phyloP scores from a whole-genome alignment of 805 yeast genomes.

The Nadsonia fulvescens region DNA sequence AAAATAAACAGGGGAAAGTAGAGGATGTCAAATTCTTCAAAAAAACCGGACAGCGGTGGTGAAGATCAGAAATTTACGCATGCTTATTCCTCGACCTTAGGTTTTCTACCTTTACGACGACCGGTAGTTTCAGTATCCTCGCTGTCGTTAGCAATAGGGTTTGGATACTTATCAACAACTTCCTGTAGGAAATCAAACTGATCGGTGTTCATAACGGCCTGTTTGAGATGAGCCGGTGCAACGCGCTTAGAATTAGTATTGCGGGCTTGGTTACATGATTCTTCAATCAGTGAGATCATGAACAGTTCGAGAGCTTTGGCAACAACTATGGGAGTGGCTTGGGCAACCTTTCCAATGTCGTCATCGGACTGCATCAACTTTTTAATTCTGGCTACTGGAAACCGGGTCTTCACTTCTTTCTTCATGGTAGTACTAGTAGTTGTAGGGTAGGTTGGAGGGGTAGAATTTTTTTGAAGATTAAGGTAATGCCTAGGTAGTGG shows the following conservation, averaged over 20 bases:
- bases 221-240: slow-evolving; percentile 62
- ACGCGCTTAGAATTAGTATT: slow-evolving; percentile 62
- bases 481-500: no score
- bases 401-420: slow-evolving; percentile 24
- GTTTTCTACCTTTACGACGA: slow-evolving; percentile 6
- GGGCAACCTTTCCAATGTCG: slow-evolving; percentile 96
- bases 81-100: no score
- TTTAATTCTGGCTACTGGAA: slow-evolving; percentile 66
- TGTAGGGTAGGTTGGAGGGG: no score
- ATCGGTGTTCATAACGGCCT: slow-evolving; percentile 71
- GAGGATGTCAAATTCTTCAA: no score
- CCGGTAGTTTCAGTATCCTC: slow-evolving; percentile 7
- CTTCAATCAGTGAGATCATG: slow-evolving; percentile 75
- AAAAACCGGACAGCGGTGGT: no score
- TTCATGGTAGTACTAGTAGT: no score
- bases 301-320: slow-evolving; percentile 89
- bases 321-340: slow-evolving; percentile 95
- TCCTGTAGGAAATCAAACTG: slow-evolving; percentile 87
- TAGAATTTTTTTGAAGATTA: no score
- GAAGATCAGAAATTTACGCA: no score
- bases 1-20: no score
- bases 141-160: slow-evolving; percentile 18
- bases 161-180: slow-evolving; percentile 42
- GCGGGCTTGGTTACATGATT: slow-evolving; percentile 62
- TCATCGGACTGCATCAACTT: slow-evolving; percentile 96